Base-by-base conservation (phyloP, 2,329 filamentous ascomycete genomes). In the Hypomyces perniciosus region DNA sequence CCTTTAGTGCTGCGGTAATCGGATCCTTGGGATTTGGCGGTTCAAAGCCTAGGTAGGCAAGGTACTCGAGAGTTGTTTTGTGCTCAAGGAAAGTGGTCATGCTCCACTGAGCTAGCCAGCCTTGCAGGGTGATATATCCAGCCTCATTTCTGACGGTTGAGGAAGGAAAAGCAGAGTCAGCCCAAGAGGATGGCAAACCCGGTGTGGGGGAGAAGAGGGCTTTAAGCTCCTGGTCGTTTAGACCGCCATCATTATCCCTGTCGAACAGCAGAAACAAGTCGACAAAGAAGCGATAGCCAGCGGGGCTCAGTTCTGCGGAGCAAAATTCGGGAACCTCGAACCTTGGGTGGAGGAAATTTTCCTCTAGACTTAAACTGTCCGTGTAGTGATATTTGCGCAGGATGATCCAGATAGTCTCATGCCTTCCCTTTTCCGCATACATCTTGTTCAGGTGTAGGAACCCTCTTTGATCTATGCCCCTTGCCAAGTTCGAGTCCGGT, bases 51-150 rank as follows among this genome's bases (percentile, higher is more conserved):
- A 99, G 83, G 65, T 96, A 96, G 3, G 93, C 93, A 2, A 99
- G 82, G 66, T 99, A 99, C 60, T 95, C 91, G 4, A 99, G 78
- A 1, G 93, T 97, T 1, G 90, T 96, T 65, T 93, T 95, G 9
- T 93, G 92, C 51, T 95, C 91, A 54, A 95, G 83, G 62, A 97
- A 99, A 0, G 93, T 99, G 1, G 93, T 99, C 93, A 99, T 99
- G 66, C 91, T 96, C 93, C 93, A 99, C 62, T 99, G 93, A 4
- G 93, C 93, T 35, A 99, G 80, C 93, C 93, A 99, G 2, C 93
- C 93, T 68, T 99, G 93, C 4, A 99, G 76, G 1, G 93, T 99
- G 55, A 99, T 91, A 65, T 97, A 83, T 0, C 93, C 93, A 7
- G 89, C 90, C 69, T 99, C 93, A 64, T 96, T 97, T 39, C 90